Evolutionary conservation across 306 rosid genomes (phyloP), one percentile per base, ranked within the genome.

Genomic region (Cicer bijugum): DNA sequence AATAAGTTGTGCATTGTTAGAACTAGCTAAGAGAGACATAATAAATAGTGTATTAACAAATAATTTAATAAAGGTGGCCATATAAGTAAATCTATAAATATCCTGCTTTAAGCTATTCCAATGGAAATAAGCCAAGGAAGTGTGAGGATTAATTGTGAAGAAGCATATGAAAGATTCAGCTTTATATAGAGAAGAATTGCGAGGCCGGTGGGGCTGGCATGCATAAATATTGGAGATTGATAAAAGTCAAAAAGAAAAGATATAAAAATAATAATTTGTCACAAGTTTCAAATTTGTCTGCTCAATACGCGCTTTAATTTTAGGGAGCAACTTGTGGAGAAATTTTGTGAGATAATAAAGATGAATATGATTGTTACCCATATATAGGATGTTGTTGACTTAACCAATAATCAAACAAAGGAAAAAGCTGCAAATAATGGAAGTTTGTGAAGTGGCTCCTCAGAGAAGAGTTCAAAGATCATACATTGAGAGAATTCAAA

Each of bases 1-100:
- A 5, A 86, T 76, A 42, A 93, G 96, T 23, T 91, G 92, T 5
- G 91, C 96, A 79, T 82, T 72, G 64, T 47, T 69, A 14, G 79
- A 66, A 65, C 39, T 81, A 2, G 84, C 44, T 1, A 85, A n/a
- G 33, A 86, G 69, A 77, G 76, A 86, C 51, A 79, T 48, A 37
- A 80, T 6, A 19, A 67, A 72, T 14, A 77, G 9, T 53, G 81
- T 7, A 28, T 28, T 28, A 58, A 78, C 62, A 39, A 74, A 58
- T 5, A 81, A 58, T 3, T 51, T 61, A 46, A 74, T 51, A 33
- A 47, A 33, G 8, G 74, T 48, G 0, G 82, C 78, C 90, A 86
- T 35, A 53, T 5, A 46, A 1, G 8, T 15, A 16, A 52, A 52
- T 48, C 14, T 48, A 48, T 1, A 48, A 48, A 48, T 7, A 14